Evolutionary conservation across 1,284 basidiomycete genomes (phyloP), one percentile per base, ranked within the genome.

Genomic region (Jaminaea rosea): DNA sequence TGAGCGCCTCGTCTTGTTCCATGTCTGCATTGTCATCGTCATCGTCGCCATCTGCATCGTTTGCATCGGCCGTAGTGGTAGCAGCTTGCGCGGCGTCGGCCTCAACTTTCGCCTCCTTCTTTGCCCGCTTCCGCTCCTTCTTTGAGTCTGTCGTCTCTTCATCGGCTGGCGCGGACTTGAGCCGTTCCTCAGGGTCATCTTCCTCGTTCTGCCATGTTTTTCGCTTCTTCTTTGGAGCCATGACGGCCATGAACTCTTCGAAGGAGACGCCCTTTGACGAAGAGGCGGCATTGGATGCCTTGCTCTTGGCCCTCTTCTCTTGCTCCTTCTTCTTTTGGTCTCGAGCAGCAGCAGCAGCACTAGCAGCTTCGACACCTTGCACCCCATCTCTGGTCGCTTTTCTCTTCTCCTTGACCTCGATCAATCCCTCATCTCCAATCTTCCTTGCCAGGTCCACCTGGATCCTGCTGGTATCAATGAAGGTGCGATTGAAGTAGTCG

Each of bases 401-500:
- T 58, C 46, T 57, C 53, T 17, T 15, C 34, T 36, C 21, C 10
- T 21, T 36, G n/a, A 36, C 39, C 15, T 44, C 42, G 24, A 15
- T 28, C 7, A 27, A 13, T 26, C 29, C 55, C 21, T 66, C 59
- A 23, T 64, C 64, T 19, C 59, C 62, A 19, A 71, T 59, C 32
- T 90, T 85, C 44, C 74, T 70, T 0, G 92, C 83, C 37, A 89
- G 74, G 39, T 83, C 80, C 7, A 94, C 87, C 52, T 77, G 82
- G 55, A 96, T 83, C 62, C 85, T 60, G 77, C 73, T 84, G 10
- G 75, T 76, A 28, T 68, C 63, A 34, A 77, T 62, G 65, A 75
- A 97, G 0, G 86, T 88, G 28, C 82, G 80, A 72, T 94, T 82
- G 65, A 89, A 94, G 84, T 87, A 97, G 42, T 84, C 80, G 71